A percentile compares a stretch with the other conserved stretches of the same genome.
phyloP scores from a whole-genome alignment of 1,139 yeast genomes.

The Wickerhamomyces sp. region DNA sequence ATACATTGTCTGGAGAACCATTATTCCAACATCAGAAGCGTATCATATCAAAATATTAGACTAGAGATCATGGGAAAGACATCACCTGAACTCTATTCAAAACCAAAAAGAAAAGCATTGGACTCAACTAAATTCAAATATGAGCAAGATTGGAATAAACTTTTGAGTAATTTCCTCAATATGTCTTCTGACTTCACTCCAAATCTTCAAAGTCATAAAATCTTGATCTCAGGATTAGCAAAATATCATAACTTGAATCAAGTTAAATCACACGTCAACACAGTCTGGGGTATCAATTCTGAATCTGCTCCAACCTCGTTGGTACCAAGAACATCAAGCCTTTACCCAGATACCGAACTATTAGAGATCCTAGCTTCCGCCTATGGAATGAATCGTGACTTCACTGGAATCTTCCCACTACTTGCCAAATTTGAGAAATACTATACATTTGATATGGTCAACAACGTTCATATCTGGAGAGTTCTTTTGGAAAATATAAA shows the following conservation, averaged over 20 bases:
- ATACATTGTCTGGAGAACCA: conserved; percentile 2
- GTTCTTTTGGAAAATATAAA: conserved; percentile 8
- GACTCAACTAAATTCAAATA: not conserved
- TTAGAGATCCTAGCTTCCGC: conserved; percentile 11
- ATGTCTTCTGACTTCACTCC: conserved; percentile 5
- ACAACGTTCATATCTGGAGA: conserved; percentile 14
- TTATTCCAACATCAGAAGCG: conserved; percentile 1
- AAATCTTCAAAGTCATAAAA: conserved; percentile 16
- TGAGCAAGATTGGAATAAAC: not conserved
- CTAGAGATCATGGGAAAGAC: conserved; percentile 14
- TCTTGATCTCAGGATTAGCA: conserved; percentile 17
- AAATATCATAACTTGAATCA: conserved; percentile 13
- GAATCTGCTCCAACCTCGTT: conserved; percentile 2
- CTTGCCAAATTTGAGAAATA: conserved; percentile 11
- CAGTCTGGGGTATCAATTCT: conserved; percentile 18
- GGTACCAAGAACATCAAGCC: conserved; percentile 5
- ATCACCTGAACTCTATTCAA: conserved; percentile 5
- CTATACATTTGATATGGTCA: conserved; percentile 10
- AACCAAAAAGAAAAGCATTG: not conserved
- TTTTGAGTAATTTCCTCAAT: conserved; percentile 1
- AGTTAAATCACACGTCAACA: conserved; percentile 13
- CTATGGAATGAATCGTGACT: conserved; percentile 12
- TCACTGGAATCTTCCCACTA: conserved; percentile 11
- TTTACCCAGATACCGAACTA: conserved; percentile 18
- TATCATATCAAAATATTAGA: conserved; percentile 13